These are phyloP conservation scores for Trichosporon faecale DNA, from an alignment of 1,284 basidiomycete genomes.

Conservation along the genomic window DNA sequence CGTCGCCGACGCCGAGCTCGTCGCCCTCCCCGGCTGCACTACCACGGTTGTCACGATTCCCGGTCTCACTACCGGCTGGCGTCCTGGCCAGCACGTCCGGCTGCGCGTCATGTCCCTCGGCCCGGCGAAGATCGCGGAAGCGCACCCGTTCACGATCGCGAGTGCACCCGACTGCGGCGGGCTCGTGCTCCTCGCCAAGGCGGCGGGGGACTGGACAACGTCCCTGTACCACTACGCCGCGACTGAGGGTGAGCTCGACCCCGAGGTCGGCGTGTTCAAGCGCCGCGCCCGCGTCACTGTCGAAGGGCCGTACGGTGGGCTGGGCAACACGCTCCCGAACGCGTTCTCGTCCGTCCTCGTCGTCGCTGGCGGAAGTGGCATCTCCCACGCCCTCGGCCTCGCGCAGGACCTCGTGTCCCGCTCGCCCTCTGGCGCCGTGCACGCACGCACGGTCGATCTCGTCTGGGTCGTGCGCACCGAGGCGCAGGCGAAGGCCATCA, in stretches of 20 bases:
- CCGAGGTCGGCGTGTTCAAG: conserved; percentile 15
- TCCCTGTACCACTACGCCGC: conserved; percentile 36
- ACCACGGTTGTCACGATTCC: conserved; percentile 48
- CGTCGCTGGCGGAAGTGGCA: conserved; percentile 50
- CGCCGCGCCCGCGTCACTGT: conserved; percentile 31
- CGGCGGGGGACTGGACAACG: conserved; percentile 48
- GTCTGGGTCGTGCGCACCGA: conserved; percentile 49
- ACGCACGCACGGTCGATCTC: conserved; percentile 46
- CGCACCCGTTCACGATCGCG: conserved; percentile 53
- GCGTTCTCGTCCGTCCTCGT: conserved; percentile 49
- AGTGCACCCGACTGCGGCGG: conserved; percentile 48
- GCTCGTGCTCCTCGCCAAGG: conserved; percentile 46
- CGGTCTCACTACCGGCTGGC: conserved; percentile 48
- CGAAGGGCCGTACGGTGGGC: conserved; percentile 51
- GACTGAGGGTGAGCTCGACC: background rate
- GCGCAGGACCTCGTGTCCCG: conserved; percentile 42
- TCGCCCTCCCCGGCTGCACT: conserved; percentile 37
- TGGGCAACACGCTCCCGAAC: conserved; percentile 44
- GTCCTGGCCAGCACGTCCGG: conserved; percentile 53
- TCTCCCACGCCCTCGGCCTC: conserved; percentile 42
- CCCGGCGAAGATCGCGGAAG: conserved; percentile 32
- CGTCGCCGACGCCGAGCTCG: conserved; percentile 39
- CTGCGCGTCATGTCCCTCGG: conserved; percentile 45
- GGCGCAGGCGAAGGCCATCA: conserved; percentile 40
- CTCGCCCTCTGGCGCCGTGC: conserved; percentile 45